Base-by-base conservation (phyloP, 2,329 filamentous ascomycete species). In the Magnaporthales sp. region DNA sequence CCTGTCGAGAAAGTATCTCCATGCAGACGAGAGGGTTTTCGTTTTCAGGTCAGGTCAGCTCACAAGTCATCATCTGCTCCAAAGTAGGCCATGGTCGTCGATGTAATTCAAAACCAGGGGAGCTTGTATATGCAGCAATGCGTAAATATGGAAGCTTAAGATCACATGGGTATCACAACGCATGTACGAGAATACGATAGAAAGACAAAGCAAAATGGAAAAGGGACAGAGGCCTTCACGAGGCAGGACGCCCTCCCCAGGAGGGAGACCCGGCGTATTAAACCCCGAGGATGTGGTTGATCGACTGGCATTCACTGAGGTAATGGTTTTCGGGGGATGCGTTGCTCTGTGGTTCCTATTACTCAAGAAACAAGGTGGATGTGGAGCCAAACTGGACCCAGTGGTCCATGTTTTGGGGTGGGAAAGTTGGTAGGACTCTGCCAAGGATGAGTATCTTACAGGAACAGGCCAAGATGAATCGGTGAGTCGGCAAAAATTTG, bases 351-450 rank as follows among this genome's bases (percentile, higher is more conserved):
- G 54, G 62, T 54, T 64, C 46, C 32, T 38, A 64, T 64, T 64
- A 64, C 62, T 64, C 62, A 64, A 54, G 38, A 38, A 54, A 22
- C 62, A 64, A 64, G 62, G n/a, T 58, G 54, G 22, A 58, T 58
- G 54, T 58, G 54, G 54, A 58, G 54, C 54, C n/a, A 58, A 58
- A 58, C 24, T 58, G 54, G 54, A 58, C 54, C 54, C 54, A 26
- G 9, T 10, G 54, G 54, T 22, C 54, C 38, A 51, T 58, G 22
- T 11, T 26, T 58, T 58, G 54, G 54, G 13, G 54, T 27, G 24
- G 54, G 54, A 58, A 58, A 58, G 54, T 58, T 58, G 54, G 54
- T 58, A 58, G 24, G 22, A 58, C 54, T 58, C 11, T 58, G 54
- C 54, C 54, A 58, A 26, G 54, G 24, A 24, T 58, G 22, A 58